Evolutionary conservation across 2,329 filamentous ascomycete species (phyloP), one percentile per base, ranked within the genome.

Genomic region (Apiospora malaysiana): DNA sequence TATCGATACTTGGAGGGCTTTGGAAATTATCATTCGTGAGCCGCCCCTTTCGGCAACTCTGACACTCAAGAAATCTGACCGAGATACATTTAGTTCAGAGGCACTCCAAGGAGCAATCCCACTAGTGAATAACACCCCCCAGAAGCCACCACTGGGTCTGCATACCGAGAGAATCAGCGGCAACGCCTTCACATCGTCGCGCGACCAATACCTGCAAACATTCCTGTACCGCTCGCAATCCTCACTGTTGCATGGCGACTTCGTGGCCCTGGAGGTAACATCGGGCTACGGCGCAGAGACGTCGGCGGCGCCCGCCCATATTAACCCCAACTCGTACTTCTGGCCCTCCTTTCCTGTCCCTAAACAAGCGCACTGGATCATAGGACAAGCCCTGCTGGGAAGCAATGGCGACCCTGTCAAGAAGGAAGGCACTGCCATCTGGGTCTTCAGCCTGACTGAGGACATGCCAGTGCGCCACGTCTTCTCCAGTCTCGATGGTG

Each of bases 331-430:
- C 76, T 94, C 96, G 81, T 85, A 96, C 43, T 89, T 93, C 72
- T 97, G 94, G 94, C 91, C 93, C 75, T 92, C 87, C 0, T 94
- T 95, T 79, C 91, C 95, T 76, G 84, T 94, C 66, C 88, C 92
- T 73, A 86, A 91, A 78, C 87, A 59, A 71, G 81, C 77, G 23
- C 80, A 84, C 68, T 86, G 86, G 65, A 81, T 86, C 65, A 83
- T 82, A 1, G 82, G 82, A 4, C 79, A 93, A 70, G 89, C 91
- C 71, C 83, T 93, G 32, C 85, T 94, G 21, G 92, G 91, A 2
- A 92, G 91, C 7, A 90, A 92, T 0, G 92, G 92, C n/a, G 90
- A 94, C 75, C 90, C 92, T 0, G 91, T 90, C 0, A 86, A 92
- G 81, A 94, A 94, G 79, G 84, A 86, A 12, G 92, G 92, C 0